Conservation (phyloP, 78 protist species). For the Dictyostelium discoideum region dicty_2.7 NC_007089.4:4716501-4717000, state of each 20-base stretch:
- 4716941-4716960: not conserved
- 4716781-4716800: slow-evolving; percentile 25
- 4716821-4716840: slow-evolving; percentile 59
- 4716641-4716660: slow-evolving; percentile 28
- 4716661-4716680: slow-evolving; percentile 64
- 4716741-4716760: slow-evolving; percentile 55
- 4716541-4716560: slow-evolving; percentile 31
- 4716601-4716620: slow-evolving; percentile 34
- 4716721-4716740: slow-evolving; percentile 60
- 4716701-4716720: slow-evolving; percentile 31
- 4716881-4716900: slow-evolving; percentile 33
- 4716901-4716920: not conserved
- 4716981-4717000: not conserved
- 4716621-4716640: slow-evolving; percentile 43
- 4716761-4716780: slow-evolving; percentile 30
- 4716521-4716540: slow-evolving; percentile 35
- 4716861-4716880: slow-evolving; percentile 66
- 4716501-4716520: not conserved
- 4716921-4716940: not conserved
- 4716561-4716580: slow-evolving; percentile 42
- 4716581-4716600: slow-evolving; percentile 38
- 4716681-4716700: slow-evolving; percentile 53
- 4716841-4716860: slow-evolving; percentile 61
- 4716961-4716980: not conserved
- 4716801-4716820: not conserved